phyloP scores from a whole-genome alignment of 371 early-diverging fungal species.

The Apophysomyces variabilis region DNA sequence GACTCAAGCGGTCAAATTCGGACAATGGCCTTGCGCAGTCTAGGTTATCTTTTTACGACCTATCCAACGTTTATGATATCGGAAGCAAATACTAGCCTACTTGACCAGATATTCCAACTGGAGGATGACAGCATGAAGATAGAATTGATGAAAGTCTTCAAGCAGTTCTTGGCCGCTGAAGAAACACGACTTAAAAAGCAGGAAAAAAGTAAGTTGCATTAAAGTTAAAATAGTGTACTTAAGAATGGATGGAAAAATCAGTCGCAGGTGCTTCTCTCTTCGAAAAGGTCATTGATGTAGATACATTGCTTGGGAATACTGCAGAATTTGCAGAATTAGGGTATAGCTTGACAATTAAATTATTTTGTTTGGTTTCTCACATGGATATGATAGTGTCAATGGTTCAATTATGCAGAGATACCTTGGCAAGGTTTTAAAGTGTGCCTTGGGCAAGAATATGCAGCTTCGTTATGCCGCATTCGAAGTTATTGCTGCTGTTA shows the following conservation, averaged over 20 bases:
- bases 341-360: conserved; percentile 5
- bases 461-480: conserved; percentile 69
- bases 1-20: conserved; percentile 24
- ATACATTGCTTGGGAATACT: conserved; percentile 77
- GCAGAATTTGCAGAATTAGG: conserved; percentile 83
- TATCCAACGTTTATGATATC: conserved; percentile 74
- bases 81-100: conserved; percentile 57
- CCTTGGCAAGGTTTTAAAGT: conserved; percentile 70
- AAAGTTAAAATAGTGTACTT: neutral
- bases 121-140: conserved; percentile 56
- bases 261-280: conserved; percentile 22
- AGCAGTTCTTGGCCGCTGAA: conserved; percentile 72
- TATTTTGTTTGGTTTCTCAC: neutral
- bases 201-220: conserved; percentile 32
- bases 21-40: conserved; percentile 34
- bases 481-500: conserved; percentile 74
- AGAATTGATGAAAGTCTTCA: conserved; percentile 72
- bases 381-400: conserved; percentile 56
- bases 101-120: conserved; percentile 69
- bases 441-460: conserved; percentile 56
- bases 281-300: conserved; percentile 64
- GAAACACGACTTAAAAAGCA: conserved; percentile 52
- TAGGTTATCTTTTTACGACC: conserved; percentile 75
- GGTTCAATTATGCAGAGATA: conserved; percentile 87
- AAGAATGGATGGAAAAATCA: neutral